Evolutionary conservation across 2,329 filamentous ascomycete genomes (phyloP), one percentile per base, ranked within the genome.

Genomic region (Fusarium compactum): DNA sequence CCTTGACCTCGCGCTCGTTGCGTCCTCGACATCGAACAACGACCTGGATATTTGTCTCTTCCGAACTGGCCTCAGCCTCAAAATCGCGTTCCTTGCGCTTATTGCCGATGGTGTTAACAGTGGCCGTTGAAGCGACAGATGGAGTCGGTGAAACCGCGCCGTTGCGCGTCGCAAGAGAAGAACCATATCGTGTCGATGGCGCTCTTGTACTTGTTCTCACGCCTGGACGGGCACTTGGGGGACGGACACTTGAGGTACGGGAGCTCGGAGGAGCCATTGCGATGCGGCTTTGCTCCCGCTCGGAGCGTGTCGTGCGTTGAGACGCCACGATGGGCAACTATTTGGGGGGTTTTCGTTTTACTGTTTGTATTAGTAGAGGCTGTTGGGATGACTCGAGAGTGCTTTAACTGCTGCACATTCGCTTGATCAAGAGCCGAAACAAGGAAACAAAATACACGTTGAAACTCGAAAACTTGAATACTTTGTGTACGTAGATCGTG

Each of bases 11-110:
- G 72, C 95, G 91, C 74, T 97, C 93, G 78, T 93, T 98, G 69
- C 96, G 91, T 8, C 95, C 96, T 73, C 96, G 89, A 82, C 95
- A 99, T 70, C 96, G 89, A 62, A 99, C 97, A 34, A 98, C 95
- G 48, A 99, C 96, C 78, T 97, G 96, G 81, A 99, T 99, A 79
- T 98, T 99, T 10, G 95, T 98, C 80, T 97, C 94, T 74, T 95
- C 91, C 54, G 87, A 87, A 59, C 82, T 81, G 3, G 69, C 57
- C 32, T 92, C 89, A 8, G 87, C 80, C 46, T 95, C 95, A 77
- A 91, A 95, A 40, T 97, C 93, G 76, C 93, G 89, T 74, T 96
- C 93, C 80, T 97, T 97, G 76, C 95, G 90, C 84, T 98, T 97
- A 46, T 85, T 86, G 25, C 90, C 88, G 32, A 86, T 81, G 52